Evolutionary conservation across 2,329 filamentous ascomycete species (phyloP).

Genomic region (Alternaria consortialis): DNA sequence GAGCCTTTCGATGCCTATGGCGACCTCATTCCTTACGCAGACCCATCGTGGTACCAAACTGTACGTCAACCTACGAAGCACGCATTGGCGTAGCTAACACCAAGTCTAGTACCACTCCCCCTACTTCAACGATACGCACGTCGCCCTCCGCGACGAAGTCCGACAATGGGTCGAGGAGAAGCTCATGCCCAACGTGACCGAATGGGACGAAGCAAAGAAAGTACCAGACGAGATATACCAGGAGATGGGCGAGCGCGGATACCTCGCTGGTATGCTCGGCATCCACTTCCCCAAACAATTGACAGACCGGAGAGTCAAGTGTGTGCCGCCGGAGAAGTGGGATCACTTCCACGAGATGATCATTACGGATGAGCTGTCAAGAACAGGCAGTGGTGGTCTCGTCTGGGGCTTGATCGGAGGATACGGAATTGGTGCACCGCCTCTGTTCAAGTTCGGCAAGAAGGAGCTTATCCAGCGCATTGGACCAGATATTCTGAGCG

Average conservation of each 20-base stretch:
- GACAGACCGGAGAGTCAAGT: slow-evolving; percentile 74
- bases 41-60: slow-evolving; percentile 94
- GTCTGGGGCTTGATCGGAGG: slow-evolving; percentile 97
- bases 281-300: slow-evolving; percentile 73
- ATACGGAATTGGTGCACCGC: slow-evolving; percentile 92
- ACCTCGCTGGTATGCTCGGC: slow-evolving; percentile 77
- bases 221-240: slow-evolving; percentile 93
- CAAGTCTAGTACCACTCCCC: slow-evolving; percentile 82
- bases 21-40: slow-evolving; percentile 86
- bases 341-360: slow-evolving; percentile 98
- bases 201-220: slow-evolving; percentile 96
- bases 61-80: slow-evolving; percentile 63
- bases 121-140: slow-evolving; percentile 95
- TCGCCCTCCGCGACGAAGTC: slow-evolving; percentile 86
- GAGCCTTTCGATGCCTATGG: slow-evolving; percentile 87
- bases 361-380: slow-evolving; percentile 91
- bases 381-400: slow-evolving; percentile 86
- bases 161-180: slow-evolving; percentile 90
- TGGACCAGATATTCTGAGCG: slow-evolving; percentile 83
- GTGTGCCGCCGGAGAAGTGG: slow-evolving; percentile 88
- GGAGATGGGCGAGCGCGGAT: slow-evolving; percentile 77
- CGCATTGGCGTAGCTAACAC: slow-evolving; percentile 10
- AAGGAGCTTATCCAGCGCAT: slow-evolving; percentile 86
- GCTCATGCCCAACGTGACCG: slow-evolving; percentile 88
- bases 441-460: slow-evolving; percentile 89